phyloP scores from a whole-genome alignment of 306 rosid genomes.

The Fragaria nilgerrensis region DNA sequence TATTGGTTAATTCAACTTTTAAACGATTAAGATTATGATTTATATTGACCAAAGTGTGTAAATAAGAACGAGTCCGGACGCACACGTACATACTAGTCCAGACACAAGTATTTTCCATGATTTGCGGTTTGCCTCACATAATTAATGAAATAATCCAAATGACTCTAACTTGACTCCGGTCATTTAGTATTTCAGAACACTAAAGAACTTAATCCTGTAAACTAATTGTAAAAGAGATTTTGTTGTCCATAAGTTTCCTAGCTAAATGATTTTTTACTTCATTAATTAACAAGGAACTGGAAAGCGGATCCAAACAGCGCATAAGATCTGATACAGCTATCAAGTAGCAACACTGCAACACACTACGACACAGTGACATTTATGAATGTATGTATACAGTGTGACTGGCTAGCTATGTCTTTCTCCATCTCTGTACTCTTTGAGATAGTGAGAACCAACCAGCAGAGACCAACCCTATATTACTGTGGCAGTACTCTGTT shows the following conservation, averaged over 20 bases:
- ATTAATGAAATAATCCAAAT: not conserved
- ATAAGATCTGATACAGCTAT: not conserved
- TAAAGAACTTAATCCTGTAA: not conserved
- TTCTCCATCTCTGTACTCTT: not conserved
- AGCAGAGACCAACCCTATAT: not conserved
- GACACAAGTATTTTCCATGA: too few species aligned
- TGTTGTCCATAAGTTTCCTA: not conserved
- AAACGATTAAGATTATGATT: too few species aligned
- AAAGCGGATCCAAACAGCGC: slow-evolving; percentile 13
- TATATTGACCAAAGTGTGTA: too few species aligned
- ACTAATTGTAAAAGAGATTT: not conserved
- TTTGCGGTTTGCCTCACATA: not conserved
- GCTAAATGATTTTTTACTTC: not conserved
- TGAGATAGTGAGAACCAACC: not conserved
- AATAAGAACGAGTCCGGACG: too few species aligned
- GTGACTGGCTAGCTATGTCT: not conserved
- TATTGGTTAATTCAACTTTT: too few species aligned
- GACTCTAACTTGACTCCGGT: not conserved
- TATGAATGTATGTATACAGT: not conserved
- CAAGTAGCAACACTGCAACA: not conserved
- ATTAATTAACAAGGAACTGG: not conserved
- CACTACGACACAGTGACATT: not conserved
- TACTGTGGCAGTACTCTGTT: not conserved
- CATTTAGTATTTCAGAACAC: not conserved
- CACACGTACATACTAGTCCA: too few species aligned